Percentiles rank a stretch among this genome's conserved stretches.
These are phyloP conservation scores for Gleditsia sinensis DNA, from an alignment of 306 rosid genomes.

Conservation along the genomic window DNA sequence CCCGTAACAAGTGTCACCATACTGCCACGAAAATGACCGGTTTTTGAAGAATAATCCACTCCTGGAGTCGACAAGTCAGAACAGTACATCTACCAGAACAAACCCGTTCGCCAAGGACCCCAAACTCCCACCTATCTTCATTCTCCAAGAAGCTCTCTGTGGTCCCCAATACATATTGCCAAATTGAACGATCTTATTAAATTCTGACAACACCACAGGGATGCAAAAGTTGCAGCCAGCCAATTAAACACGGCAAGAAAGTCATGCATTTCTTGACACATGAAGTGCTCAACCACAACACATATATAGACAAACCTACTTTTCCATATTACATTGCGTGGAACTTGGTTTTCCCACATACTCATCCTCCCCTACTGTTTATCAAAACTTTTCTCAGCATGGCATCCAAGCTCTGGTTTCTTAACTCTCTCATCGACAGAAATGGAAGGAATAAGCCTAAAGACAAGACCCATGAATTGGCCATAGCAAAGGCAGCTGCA, in stretches of 20 bases:
- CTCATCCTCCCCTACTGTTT: not conserved
- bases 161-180: slow-evolving; percentile 29
- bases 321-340: not conserved
- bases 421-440: slow-evolving; percentile 38
- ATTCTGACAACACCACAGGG: slow-evolving; percentile 22
- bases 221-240: slow-evolving; percentile 29
- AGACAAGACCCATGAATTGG: slow-evolving; percentile 28
- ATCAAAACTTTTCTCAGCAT: not conserved
- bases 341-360: not conserved
- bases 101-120: not conserved
- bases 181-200: slow-evolving; percentile 32
- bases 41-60: not conserved
- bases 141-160: not conserved
- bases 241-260: slow-evolving; percentile 12
- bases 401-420: slow-evolving; percentile 36
- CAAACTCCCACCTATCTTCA: too few relatives aligned
- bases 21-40: slow-evolving; percentile 18
- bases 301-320: slow-evolving; percentile 22
- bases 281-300: slow-evolving; percentile 23
- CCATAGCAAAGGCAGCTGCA: slow-evolving; percentile 72
- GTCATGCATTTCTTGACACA: slow-evolving; percentile 31
- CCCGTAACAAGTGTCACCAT: not conserved
- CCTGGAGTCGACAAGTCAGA: slow-evolving; percentile 1
- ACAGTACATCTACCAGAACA: slow-evolving; percentile 18
- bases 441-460: slow-evolving; percentile 16